A percentile compares a stretch with the other conserved stretches of the same genome.
Conservation (phyloP, 768 basidiomycete genomes). For the Trichaptum fuscoviolaceum region DNA sequence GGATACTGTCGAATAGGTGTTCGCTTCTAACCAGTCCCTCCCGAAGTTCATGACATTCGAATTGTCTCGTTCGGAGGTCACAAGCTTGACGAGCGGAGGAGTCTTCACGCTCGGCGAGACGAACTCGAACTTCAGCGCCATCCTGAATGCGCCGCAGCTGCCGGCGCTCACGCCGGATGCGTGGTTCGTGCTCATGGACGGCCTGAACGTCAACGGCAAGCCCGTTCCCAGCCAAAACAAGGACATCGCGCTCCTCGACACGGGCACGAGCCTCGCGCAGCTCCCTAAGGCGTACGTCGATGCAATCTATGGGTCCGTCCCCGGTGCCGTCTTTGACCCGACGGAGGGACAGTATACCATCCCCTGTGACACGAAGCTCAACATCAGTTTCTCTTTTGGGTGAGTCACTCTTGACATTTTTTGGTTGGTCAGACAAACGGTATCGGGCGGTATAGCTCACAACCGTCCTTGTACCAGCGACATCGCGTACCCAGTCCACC, state of each 20-base stretch:
- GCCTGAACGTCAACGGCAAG: constrained; percentile 15
- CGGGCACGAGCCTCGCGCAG: constrained; percentile 11
- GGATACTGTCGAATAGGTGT: background rate
- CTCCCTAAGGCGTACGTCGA: constrained; percentile 13
- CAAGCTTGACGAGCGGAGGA: constrained; percentile 14
- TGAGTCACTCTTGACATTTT: constrained; percentile 6
- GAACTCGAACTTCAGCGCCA: background rate
- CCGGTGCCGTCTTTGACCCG: constrained; percentile 7
- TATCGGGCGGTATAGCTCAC: background rate
- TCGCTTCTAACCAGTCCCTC: constrained; percentile 3
- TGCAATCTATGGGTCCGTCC: constrained; percentile 15
- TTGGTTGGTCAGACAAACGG: too few relatives aligned
- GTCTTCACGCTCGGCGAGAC: constrained; percentile 13
- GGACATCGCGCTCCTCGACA: constrained; percentile 13
- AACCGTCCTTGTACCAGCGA: background rate
- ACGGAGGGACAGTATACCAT: constrained; percentile 8
- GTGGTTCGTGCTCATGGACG: constrained; percentile 15
- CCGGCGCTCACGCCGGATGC: background rate
- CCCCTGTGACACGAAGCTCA: constrained; percentile 14
- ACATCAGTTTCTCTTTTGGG: constrained; percentile 15
- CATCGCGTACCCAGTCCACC: constrained; percentile 13
- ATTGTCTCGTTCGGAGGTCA: constrained; percentile 12
- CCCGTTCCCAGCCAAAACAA: constrained; percentile 9
- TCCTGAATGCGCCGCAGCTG: background rate
- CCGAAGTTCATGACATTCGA: constrained; percentile 14